Evolutionary conservation across 1,284 basidiomycete species (phyloP).

Genomic region (Waitea zeae): DNA sequence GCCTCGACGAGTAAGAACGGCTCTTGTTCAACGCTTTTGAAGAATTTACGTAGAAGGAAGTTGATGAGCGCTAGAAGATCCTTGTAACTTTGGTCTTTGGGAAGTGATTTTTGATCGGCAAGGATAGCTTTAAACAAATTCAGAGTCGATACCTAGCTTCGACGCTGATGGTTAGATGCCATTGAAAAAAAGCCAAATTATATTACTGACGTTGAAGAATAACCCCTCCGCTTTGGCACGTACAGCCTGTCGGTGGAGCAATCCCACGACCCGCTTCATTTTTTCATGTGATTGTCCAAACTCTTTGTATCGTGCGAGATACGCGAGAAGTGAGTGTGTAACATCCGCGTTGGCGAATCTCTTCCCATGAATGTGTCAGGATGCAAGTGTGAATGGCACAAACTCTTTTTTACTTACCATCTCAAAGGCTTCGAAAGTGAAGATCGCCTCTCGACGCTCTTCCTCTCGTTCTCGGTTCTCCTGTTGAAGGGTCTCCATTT

Average conservation of each 20-base stretch:
- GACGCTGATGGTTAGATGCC: background rate
- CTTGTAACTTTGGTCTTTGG: constrained; percentile 61
- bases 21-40: constrained; percentile 72
- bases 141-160: constrained; percentile 61
- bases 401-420: constrained; percentile 31
- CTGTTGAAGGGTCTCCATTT: too few relatives aligned
- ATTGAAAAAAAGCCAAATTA: background rate
- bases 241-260: constrained; percentile 82
- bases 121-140: constrained; percentile 74
- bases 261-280: constrained; percentile 72
- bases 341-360: constrained; percentile 78
- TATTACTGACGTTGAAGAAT: constrained; percentile 66
- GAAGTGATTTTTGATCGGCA: constrained; percentile 57
- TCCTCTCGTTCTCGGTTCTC: constrained; percentile 37
- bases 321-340: constrained; percentile 64
- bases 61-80: constrained; percentile 73
- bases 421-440: constrained; percentile 82
- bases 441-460: constrained; percentile 74
- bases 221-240: constrained; percentile 80
- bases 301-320: constrained; percentile 68
- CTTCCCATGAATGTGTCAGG: constrained; percentile 16
- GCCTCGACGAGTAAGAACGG: constrained; percentile 77
- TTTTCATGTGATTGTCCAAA: constrained; percentile 64
- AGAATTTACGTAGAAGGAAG: constrained; percentile 79
- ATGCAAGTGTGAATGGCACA: background rate